Base-by-base conservation (phyloP, 345 rosid genomes). In the Syzygium jambos region DNA sequence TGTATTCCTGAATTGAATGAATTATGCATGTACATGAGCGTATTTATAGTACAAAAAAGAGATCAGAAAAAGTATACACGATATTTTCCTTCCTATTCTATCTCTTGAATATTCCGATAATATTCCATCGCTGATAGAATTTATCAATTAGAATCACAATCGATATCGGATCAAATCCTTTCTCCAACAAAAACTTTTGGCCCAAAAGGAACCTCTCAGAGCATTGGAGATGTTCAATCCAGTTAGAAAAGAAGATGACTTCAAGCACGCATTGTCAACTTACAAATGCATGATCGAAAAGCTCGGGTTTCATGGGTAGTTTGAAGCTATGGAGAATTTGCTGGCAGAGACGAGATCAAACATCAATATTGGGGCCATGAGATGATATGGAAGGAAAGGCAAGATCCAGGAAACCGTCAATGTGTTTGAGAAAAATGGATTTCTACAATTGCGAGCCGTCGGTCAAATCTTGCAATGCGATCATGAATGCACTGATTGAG, bases 381-480 rank as follows among this genome's bases (percentile, higher is more conserved):
- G 91, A 91, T 93, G 87, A 65, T 96, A 94, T 85, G 98, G 99
- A 52, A 90, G 92, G 91, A 96, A 93, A 93, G 92, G 93, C 88
- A 97, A 90, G 93, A 91, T 95, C 90, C 98, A 94, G 88, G 97
- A 95, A 88, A 98, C 98, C 54, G 95, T 95, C 11, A 90, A 95
- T 87, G 93, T 95, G 87, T 97, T 97, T 91, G 97, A 96, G 91
- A 38, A 97, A 98, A 89, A 95, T 95, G 99, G 99, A 95, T 80
- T 96, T 97, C 89, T 95, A 95, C 52, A 90, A 89, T 83, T 96
- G 98, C 29, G 93, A 90, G 90, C 96, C 95, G 0, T 94, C 98
- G 0, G 95, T 96, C 84, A 90, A 92, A 87, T 95, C 99, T 51
- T 92, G 94, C 78, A 96, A 95, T 84, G 91, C 96, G 9, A 94